A percentile compares a stretch with the other conserved stretches of the same genome.
phyloP scores from a whole-genome alignment of 2,329 filamentous ascomycete species.

The Byssothecium circinans region DNA sequence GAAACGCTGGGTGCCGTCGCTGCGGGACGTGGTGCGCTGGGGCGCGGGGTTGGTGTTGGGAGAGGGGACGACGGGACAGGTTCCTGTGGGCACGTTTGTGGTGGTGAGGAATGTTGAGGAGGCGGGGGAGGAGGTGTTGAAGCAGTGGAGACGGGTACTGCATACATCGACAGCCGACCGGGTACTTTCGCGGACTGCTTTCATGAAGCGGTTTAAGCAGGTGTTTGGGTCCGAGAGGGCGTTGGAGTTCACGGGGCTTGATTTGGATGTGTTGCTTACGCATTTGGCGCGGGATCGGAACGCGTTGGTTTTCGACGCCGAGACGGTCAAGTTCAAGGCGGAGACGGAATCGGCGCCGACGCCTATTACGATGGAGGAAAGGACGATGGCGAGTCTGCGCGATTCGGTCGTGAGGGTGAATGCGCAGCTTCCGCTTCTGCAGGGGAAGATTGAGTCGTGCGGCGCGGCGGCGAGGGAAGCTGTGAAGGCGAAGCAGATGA shows the following conservation, averaged over 20 bases:
- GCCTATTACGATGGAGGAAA: constrained; percentile 74
- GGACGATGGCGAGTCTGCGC: constrained; percentile 77
- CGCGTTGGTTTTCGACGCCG: constrained; percentile 76
- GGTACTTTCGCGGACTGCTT: constrained; percentile 39
- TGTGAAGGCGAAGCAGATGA: constrained; percentile 70
- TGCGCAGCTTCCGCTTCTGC: constrained; percentile 67
- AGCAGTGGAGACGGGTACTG: constrained; percentile 35
- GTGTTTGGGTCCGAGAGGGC: constrained; percentile 27
- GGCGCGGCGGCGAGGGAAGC: constrained; percentile 66
- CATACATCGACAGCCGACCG: constrained; percentile 38
- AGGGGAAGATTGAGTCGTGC: constrained; percentile 53
- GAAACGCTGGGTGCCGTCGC: constrained; percentile 67
- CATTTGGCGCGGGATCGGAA: constrained; percentile 61
- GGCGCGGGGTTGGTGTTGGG: constrained; percentile 63
- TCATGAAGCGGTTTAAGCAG: constrained; percentile 35
- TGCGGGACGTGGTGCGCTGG: constrained; percentile 75
- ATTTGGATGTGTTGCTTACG: constrained; percentile 72
- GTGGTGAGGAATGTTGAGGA: constrained; percentile 66
- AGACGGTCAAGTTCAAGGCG: constrained; percentile 71
- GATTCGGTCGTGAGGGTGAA: constrained; percentile 70
- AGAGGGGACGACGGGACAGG: constrained; percentile 53
- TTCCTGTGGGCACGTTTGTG: constrained; percentile 66
- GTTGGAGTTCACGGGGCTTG: constrained; percentile 51
- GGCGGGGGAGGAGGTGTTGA: constrained; percentile 47
- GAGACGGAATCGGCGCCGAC: constrained; percentile 44